Percentiles rank a stretch among this genome's conserved stretches.
Evolutionary conservation across 2,329 filamentous ascomycete species (phyloP).

Genomic region (Elsinoe batatas): DNA sequence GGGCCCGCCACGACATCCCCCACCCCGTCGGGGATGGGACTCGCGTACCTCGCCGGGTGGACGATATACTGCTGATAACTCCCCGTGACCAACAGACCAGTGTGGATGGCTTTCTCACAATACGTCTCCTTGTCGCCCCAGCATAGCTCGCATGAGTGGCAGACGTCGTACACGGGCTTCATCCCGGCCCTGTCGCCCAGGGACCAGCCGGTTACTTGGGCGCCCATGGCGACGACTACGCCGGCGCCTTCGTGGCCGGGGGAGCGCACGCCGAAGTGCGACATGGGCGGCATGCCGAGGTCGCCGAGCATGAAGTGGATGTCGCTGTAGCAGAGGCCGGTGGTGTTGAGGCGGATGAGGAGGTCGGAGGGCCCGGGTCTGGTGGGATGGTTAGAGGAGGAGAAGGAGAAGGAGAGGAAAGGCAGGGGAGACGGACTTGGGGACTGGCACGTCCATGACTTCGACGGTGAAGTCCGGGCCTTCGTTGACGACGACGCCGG

Average conservation of each 20-base stretch:
- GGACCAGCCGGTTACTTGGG: constrained; percentile 43
- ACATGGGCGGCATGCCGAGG: constrained; percentile 41
- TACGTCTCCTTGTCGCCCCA: constrained; percentile 46
- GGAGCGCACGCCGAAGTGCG: constrained; percentile 25
- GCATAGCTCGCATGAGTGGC: constrained; percentile 42
- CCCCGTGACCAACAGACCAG: constrained; percentile 35
- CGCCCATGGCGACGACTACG: constrained; percentile 47
- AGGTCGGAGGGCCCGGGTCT: constrained; percentile 43
- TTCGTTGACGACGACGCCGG: constrained; percentile 42
- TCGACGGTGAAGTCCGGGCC: constrained; percentile 41
- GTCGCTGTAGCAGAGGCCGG: constrained; percentile 49
- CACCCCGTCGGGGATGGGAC: constrained; percentile 46
- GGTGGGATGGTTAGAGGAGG: background rate
- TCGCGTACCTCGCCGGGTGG: constrained; percentile 46
- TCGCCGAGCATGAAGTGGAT: constrained; percentile 50
- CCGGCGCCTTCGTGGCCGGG: constrained; percentile 51
- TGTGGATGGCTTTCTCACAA: constrained; percentile 37
- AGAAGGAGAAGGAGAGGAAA: background rate
- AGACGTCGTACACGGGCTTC: constrained; percentile 44
- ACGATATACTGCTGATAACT: constrained; percentile 52
- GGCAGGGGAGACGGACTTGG: constrained; percentile 25
- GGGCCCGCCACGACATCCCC: constrained; percentile 48
- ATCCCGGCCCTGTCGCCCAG: constrained; percentile 45
- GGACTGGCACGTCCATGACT: constrained; percentile 40
- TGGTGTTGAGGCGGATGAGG: constrained; percentile 48